These are phyloP conservation scores for Calonectria fujianensis DNA, from an alignment of 2,329 filamentous ascomycete species.

Conservation along the genomic window DNA sequence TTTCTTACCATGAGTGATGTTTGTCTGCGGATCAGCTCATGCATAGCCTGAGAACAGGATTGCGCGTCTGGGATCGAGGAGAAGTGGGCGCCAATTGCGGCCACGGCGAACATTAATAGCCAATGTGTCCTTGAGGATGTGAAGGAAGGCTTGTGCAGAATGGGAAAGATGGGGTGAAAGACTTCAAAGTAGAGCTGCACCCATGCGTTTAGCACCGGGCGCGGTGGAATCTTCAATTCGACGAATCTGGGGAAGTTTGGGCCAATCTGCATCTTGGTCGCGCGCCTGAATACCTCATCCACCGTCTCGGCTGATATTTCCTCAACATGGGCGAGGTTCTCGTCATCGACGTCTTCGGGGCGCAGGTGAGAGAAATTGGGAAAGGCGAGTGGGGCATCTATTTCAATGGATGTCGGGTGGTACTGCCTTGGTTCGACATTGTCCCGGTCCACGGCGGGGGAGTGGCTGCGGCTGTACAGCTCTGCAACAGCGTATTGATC, in stretches of 20 bases:
- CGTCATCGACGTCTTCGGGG: slow-evolving; percentile 9
- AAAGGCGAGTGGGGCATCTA: slow-evolving; percentile 12
- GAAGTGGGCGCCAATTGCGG: slow-evolving; percentile 22
- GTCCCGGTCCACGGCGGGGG: slow-evolving; percentile 12
- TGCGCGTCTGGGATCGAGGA: slow-evolving; percentile 14
- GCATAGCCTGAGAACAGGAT: slow-evolving; percentile 4
- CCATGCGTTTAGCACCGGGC: slow-evolving; percentile 20
- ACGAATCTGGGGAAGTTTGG: background rate
- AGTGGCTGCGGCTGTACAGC: slow-evolving; percentile 25
- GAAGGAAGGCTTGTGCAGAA: slow-evolving; percentile 22
- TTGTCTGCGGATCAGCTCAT: slow-evolving; percentile 19
- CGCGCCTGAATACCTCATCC: background rate
- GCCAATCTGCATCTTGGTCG: slow-evolving; percentile 1
- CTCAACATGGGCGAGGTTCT: slow-evolving; percentile 23
- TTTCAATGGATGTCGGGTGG: slow-evolving; percentile 9
- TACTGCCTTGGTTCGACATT: slow-evolving; percentile 17
- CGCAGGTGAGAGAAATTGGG: slow-evolving; percentile 3
- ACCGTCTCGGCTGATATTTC: background rate
- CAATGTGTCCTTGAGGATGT: slow-evolving; percentile 7
- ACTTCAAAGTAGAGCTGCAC: slow-evolving; percentile 24
- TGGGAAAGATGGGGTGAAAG: slow-evolving; percentile 17
- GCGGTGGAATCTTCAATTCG: slow-evolving; percentile 8
- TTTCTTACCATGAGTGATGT: slow-evolving; percentile 21
- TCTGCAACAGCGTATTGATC: slow-evolving; percentile 20
- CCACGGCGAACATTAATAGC: slow-evolving; percentile 18